Base-by-base conservation (phyloP, 73 alveolate genomes). In the Symbiodinium natans region DNA sequence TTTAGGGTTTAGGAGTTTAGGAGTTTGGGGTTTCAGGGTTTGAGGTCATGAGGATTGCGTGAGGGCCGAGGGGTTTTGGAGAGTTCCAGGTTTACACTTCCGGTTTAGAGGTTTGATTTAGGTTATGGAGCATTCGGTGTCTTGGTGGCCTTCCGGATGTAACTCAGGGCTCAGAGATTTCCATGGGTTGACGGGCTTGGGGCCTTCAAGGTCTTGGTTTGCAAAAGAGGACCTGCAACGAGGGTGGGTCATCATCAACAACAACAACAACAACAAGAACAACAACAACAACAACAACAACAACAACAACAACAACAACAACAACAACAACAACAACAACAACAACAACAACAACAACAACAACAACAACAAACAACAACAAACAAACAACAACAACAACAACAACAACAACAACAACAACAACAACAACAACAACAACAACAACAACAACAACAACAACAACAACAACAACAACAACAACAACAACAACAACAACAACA, bases 151-250 rank as follows among this genome's bases (percentile, higher is more conserved):
- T 9, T 6, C 59, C 13, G 6, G 59, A 9, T 9, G 59, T 6
- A 13, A 46, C 13, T 46, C 94, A 82, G 27, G 63, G 42, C 31
- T 52, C 94, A 83, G 84, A 87, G 42, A 52, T 59, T 56, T 56
- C 68, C 41, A 87, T 68, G 19, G 84, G 84, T 56, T 39, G 74
- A 34, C 39, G 84, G 34, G 10, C 8, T 43, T 38, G n/a, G 5
- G 94, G 9, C 94, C 42, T 2, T 87, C 71, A 6, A 87, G 39
- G 85, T 34, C 82, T 74, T 85, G 36, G 77, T 46, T 3, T 39
- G 40, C 38, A 3, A 31, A 4, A 27, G 21, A 43, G 21, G 3
- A 10, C 46, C 11, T 41, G 34, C 85, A 74, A 19, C 36, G 29
- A 63, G 9, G 31, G 29, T 7, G 5, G 39, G 29, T 10, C 82